Base-by-base conservation (phyloP, 1,139 yeast genomes). In the Lodderomyces parapsilosis region DNA sequence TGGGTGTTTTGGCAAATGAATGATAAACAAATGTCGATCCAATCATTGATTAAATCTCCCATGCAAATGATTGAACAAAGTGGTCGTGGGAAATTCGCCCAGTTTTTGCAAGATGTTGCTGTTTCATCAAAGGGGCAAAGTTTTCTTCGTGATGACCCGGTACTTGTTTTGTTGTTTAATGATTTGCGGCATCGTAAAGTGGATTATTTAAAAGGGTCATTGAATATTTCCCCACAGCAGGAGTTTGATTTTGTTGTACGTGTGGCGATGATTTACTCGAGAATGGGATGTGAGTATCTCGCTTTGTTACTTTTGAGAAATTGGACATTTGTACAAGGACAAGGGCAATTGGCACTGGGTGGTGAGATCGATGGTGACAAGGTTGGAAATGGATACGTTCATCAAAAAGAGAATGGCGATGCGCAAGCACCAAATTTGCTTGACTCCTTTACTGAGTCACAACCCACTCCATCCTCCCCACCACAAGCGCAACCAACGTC, bases 261-360 rank as follows among this genome's bases (percentile, higher is more conserved):
- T 50, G 83, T 84, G 6, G 76, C 86, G 10, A 67, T 76, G 37
- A 85, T 88, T 45, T 87, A 89, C 55, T 71, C 80, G 11, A 71
- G 96, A 46, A 89, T 91, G 96, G 98, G 98, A 0, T 91, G 98
- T 65, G 96, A 91, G 53, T 78, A 82, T 49, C 61, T 91, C 38
- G 83, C 91, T 0, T 58, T 87, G 15, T 74, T 81, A 38, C 60
- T 90, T 41, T 66, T 86, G 3, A 68, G 69, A 41, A 79, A 78
- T 46, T 91, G 97, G 97, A 65, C 66, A 25, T 91, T 90, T 56
- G 27, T 15, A 3, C 22, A 23, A 19, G 28, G 14, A 13, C 31
- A 23, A 23, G 9, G 14, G 22, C 13, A 32, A n/a, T n/a, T n/a
- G n/a, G n/a, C n/a, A n/a, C n/a, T n/a, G n/a, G n/a, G n/a, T n/a